Evolutionary conservation across 2,329 filamentous ascomycete species (phyloP), one percentile per base, ranked within the genome.

Genomic region (Exophiala mesophila): DNA sequence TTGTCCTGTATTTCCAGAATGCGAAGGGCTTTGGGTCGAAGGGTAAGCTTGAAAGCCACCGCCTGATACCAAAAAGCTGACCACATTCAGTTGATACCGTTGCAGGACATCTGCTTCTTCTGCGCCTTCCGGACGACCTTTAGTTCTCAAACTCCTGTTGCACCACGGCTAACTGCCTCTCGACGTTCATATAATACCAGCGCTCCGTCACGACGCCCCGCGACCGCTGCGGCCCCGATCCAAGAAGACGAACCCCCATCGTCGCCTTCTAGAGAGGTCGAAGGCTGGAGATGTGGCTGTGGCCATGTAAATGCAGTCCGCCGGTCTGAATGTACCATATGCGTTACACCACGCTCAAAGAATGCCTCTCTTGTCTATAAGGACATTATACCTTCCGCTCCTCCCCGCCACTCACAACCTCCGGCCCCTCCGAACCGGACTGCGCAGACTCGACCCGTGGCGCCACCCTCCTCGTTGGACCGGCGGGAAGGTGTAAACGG

Each of bases 81-180:
- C 26, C n/a, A n/a, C 6, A 18, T 18, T 18, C 47, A 66, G 64
- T 52, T 68, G 38, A 59, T 63, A 41, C 63, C 62, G 48, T 59
- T 59, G 53, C 59, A 62, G 45, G 58, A 60, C 49, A 49, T 66
- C 56, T 65, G 67, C 53, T 57, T 65, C 55, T 59, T 61, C 39
- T 62, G 60, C 54, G 56, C 61, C 42, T 56, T 58, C 32, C 55
- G 56, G 41, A 35, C 42, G 51, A 48, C 39, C 54, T 52, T 50
- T 42, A 52, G 52, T 41, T 35, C 36, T 28, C 55, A 46, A 40
- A 53, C 39, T 45, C 50, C 35, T 17, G 43, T 29, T n/a, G n/a
- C n/a, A 45, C 54, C 30, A 38, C 47, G 21, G 36, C 55, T 38
- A 41, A 40, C 30, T 47, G 49, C 34, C 28, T 52, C 24, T 40